These are phyloP conservation scores for Irineochytrium annulatum DNA, from an alignment of 192 early-diverging fungal genomes.

Conservation along the genomic window DNA sequence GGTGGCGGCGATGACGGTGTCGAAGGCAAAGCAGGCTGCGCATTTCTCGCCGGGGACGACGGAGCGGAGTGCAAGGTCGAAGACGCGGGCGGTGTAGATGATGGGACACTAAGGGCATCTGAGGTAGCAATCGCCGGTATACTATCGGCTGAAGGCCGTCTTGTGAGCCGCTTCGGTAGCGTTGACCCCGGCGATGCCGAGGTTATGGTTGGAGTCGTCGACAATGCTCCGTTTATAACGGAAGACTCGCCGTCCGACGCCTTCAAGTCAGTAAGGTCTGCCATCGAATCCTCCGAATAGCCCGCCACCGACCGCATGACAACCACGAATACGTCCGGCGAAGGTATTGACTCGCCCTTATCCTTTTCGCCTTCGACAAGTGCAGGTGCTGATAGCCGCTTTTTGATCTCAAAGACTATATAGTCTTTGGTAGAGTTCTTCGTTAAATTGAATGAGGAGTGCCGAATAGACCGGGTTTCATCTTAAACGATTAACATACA, in stretches of 20 bases:
- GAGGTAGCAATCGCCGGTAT: too few relatives aligned
- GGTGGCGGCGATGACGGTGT: background rate
- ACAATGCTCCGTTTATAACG: too few relatives aligned
- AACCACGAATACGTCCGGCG: slow-evolving; percentile 24
- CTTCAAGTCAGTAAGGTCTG: too few relatives aligned
- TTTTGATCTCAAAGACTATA: slow-evolving; percentile 36
- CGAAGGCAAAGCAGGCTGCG: background rate
- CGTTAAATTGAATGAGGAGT: slow-evolving; percentile 23
- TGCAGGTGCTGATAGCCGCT: slow-evolving; percentile 17
- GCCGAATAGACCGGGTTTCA: slow-evolving; percentile 24
- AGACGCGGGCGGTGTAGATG: too few relatives aligned
- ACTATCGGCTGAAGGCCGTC: too few relatives aligned
- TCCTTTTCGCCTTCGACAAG: background rate
- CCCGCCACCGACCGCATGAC: slow-evolving; percentile 28
- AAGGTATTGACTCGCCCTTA: background rate
- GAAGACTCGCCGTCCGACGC: too few relatives aligned
- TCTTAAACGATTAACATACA: slow-evolving; percentile 19
- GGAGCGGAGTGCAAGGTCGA: too few relatives aligned
- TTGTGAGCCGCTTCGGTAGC: too few relatives aligned
- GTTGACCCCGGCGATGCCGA: too few relatives aligned
- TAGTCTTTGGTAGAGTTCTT: slow-evolving; percentile 27
- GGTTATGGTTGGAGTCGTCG: too few relatives aligned
- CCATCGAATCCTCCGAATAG: background rate
- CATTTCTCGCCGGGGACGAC: background rate
- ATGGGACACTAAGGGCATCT: too few relatives aligned